Percentiles rank a stretch among this genome's conserved stretches.
phyloP scores from a whole-genome alignment of 306 rosid species.

The Vigna trinervia region DNA sequence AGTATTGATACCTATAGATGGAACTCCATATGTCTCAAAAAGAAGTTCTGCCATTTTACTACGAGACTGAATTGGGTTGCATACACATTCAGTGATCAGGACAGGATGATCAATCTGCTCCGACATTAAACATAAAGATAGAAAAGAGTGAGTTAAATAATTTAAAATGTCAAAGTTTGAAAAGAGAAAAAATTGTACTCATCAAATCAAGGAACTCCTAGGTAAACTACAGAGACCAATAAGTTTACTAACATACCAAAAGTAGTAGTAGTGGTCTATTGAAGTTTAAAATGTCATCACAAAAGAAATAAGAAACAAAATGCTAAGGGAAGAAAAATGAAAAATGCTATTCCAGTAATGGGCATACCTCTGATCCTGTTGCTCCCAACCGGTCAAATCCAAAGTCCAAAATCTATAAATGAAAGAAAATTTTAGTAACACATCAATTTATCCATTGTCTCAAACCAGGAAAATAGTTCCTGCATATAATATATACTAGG shows the following conservation, averaged over 20 bases:
- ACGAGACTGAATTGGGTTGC: conserved; percentile 97
- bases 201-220: conserved; percentile 31
- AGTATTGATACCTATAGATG: conserved; percentile 71
- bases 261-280: background rate
- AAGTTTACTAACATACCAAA: conserved; percentile 30
- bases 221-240: conserved; percentile 7
- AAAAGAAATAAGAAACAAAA: conserved; percentile 30
- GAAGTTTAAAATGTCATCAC: conserved; percentile 16
- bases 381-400: conserved; percentile 95
- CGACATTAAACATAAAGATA: conserved; percentile 65
- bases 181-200: conserved; percentile 13
- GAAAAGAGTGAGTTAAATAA: conserved; percentile 42
- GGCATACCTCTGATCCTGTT: conserved; percentile 76
- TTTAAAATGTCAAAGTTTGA: conserved; percentile 21
- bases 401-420: conserved; percentile 84
- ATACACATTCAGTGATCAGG: conserved; percentile 89
- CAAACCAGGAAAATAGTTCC: conserved; percentile 2
- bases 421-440: conserved; percentile 49
- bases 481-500: conserved; percentile 21
- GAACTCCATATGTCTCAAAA: conserved; percentile 98
- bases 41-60: conserved; percentile 97
- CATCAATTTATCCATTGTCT: background rate
- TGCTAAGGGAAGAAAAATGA: conserved; percentile 1
- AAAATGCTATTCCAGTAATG: conserved; percentile 29
- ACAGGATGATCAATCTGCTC: conserved; percentile 96